phyloP scores from a whole-genome alignment of 2,329 filamentous ascomycete genomes.

The Coniochaeta ligniaria region DNA sequence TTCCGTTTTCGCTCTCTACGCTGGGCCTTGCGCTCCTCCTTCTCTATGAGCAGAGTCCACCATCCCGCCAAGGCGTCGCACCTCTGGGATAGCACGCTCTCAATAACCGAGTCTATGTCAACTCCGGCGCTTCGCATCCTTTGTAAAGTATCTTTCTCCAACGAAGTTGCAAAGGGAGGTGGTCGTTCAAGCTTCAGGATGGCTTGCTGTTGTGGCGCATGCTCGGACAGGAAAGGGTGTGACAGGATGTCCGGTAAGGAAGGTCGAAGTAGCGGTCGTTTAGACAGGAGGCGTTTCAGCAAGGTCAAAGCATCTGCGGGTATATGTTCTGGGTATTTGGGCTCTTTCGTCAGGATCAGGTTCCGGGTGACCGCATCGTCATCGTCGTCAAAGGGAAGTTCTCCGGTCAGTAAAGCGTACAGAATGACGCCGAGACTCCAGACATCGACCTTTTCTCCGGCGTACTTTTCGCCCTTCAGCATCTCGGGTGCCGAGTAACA shows the following conservation, averaged over 20 bases:
- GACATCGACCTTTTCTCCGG: conserved; percentile 94
- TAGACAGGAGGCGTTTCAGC: conserved; percentile 76
- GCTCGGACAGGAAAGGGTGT: conserved; percentile 80
- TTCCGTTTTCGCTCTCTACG: conserved; percentile 75
- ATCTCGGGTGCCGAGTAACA: conserved; percentile 98
- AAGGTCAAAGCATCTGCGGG: conserved; percentile 71
- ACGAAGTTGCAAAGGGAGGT: conserved; percentile 71
- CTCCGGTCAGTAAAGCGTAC: conserved; percentile 74
- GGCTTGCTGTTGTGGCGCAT: conserved; percentile 80
- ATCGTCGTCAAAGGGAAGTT: conserved; percentile 93
- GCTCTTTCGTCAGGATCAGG: conserved; percentile 79
- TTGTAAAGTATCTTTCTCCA: conserved; percentile 88
- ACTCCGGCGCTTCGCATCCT: conserved; percentile 92
- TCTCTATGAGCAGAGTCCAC: conserved; percentile 93
- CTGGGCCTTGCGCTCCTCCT: conserved; percentile 81
- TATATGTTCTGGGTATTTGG: conserved; percentile 75
- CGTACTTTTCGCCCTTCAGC: conserved; percentile 97
- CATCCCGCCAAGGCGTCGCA: conserved; percentile 89
- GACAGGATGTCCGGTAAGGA: conserved; percentile 76
- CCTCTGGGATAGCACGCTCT: conserved; percentile 82
- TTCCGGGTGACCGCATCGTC: conserved; percentile 81
- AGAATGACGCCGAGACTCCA: conserved; percentile 86
- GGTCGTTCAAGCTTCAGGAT: conserved; percentile 79
- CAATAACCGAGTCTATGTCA: conserved; percentile 88
- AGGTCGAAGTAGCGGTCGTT: conserved; percentile 78